Evolutionary conservation across 2,329 filamentous ascomycete species (phyloP), one percentile per base, ranked within the genome.

Genomic region (Chaetomium sp.): DNA sequence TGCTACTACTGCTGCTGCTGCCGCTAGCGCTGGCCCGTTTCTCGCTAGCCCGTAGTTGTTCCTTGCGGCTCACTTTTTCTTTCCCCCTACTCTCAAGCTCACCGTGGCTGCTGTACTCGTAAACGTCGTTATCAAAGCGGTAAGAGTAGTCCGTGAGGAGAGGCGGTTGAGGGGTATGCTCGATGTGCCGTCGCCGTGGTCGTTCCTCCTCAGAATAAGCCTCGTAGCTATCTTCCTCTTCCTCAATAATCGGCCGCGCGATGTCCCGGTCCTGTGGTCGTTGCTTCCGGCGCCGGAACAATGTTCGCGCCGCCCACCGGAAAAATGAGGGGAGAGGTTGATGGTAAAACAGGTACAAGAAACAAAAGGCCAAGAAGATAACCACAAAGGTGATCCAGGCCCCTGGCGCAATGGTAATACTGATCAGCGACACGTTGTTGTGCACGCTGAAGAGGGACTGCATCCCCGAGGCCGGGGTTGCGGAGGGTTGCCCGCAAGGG

Each of bases 401-500:
- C 68, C 78, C 78, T 32, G 81, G 80, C 42, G 80, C 78, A 68
- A 84, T 77, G 64, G 73, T 78, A 65, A 84, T 73, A 70, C 76
- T 83, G 67, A 84, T 67, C 62, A 84, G 75, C 56, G 79, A 80
- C 67, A 84, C 75, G 76, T 82, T 79, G 70, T 80, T 84, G 71
- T 82, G 80, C 62, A 84, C 76, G 52, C 79, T 79, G 63, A 84
- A 71, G 68, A 84, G 72, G 57, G 80, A 80, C 73, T 76, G 77
- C 80, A 83, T 82, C 61, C 49, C 55, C 51, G 41, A n/a, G 49
- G 38, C 47, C 32, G 41, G 5, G 45, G 2, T 12, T 36, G 42
- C 32, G 36, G 35, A 66, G 71, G 71, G 69, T 61, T 62, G 53
- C 52, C 48, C 41, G 54, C 48, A 19, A 49, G 41, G 46, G 53